Evolutionary conservation across 352 stramenopile species (phyloP), one percentile per base, ranked within the genome.

Genomic region (Phytophthora citricola): DNA sequence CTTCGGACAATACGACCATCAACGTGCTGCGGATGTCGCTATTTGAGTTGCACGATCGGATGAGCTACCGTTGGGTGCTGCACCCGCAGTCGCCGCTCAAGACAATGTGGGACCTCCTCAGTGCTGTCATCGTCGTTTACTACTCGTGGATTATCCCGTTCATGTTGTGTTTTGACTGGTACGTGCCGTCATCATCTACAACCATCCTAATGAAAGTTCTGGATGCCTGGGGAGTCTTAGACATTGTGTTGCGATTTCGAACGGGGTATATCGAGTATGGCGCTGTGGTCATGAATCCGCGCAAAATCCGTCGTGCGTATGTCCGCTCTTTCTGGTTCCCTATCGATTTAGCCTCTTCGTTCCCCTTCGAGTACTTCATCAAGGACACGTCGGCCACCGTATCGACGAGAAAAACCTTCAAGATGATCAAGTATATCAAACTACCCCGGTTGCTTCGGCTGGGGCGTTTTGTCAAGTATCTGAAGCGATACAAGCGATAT

Each of bases 361-460:
- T 88, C 17, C 82, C 82, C 26, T 86, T 89, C 46, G 82, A 89
- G 43, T 78, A 81, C 29, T 74, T 91, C 40, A 51, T 89, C 29
- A 72, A 71, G 5, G 63, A 79, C 15, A 50, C 63, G 3, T 43
- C 55, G 2, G 67, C 71, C 55, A 66, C 48, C 6, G 63, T 77
- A 26, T 81, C 79, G 10, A 90, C 79, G 3, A 81, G 81, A 12
- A 88, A 90, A 54, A 86, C 77, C n/a, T 78, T 90, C 65, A 90
- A 90, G 57, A 80, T 88, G 68, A 83, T 90, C 50, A 90, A 89
- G 71, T 90, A 90, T 59, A 74, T 90, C 32, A 90, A 90, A 45
- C 60, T 90, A 15, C 81, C 81, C 1, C 69, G 78, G 1, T 52
- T 90, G 14, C 67, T 90, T 22, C 81, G 81, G 5, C 76, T 90